Conservation (phyloP, 139 green algal genomes). For the Chlamydomonas schloesseri region DNA sequence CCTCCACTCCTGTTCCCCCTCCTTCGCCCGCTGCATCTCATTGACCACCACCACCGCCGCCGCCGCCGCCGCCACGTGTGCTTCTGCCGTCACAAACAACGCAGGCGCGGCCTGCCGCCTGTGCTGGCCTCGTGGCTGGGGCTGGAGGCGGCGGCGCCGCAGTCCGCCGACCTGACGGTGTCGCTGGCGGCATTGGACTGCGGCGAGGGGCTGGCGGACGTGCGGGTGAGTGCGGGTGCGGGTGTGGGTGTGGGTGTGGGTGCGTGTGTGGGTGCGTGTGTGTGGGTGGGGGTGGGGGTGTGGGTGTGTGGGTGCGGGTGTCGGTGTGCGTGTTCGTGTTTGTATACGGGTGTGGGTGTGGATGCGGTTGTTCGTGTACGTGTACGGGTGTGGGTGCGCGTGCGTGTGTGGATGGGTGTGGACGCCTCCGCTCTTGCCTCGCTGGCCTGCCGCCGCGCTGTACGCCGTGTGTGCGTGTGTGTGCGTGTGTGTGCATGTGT, state of each 20-base stretch:
- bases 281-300: neutral
- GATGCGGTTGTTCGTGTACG: too few relatives aligned
- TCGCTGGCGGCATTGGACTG: conserved; percentile 3
- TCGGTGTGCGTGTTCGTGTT: neutral
- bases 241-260: neutral
- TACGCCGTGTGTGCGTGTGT: too few relatives aligned
- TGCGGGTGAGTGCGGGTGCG: neutral
- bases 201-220: neutral
- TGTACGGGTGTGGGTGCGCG: too few relatives aligned
- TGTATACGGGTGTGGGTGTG: neutral
- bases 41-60: too few relatives aligned
- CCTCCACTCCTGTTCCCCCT: too few relatives aligned
- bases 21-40: too few relatives aligned
- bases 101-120: neutral
- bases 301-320: too few relatives aligned
- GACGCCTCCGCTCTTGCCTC: too few relatives aligned
- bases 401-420: too few relatives aligned
- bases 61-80: too few relatives aligned
- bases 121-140: conserved; percentile 14
- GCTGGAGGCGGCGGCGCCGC: neutral
- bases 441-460: too few relatives aligned
- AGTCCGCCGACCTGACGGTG: neutral
- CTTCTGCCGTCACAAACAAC: neutral
- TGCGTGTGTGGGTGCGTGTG: neutral
- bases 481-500: too few relatives aligned